Conservation (phyloP, 345 rosid genomes). For the Xanthoceras sorbifolium region DNA sequence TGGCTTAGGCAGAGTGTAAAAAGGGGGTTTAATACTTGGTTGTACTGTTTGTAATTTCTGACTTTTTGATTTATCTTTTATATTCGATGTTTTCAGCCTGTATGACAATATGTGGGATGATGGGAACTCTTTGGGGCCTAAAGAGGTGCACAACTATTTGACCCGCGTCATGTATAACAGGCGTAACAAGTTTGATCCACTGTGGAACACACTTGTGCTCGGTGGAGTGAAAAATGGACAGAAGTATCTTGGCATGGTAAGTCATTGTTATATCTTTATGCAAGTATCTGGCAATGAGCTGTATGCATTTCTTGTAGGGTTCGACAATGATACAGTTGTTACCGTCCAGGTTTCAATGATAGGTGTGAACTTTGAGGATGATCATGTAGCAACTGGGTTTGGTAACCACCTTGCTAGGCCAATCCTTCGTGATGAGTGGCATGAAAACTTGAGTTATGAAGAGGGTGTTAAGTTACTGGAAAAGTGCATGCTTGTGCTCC, state of each 20-base stretch:
- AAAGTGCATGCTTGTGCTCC: constrained; percentile 97
- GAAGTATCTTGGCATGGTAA: constrained; percentile 92
- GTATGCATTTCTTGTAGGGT: constrained; percentile 5
- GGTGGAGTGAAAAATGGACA: constrained; percentile 96
- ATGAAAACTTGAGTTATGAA: constrained; percentile 80
- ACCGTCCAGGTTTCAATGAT: constrained; percentile 77
- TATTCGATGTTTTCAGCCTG: constrained; percentile 52
- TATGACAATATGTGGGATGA: constrained; percentile 99
- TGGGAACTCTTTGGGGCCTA: constrained; percentile 97
- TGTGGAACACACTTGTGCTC: constrained; percentile 96
- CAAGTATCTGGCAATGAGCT: not conserved
- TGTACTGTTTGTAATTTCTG: constrained; percentile 18
- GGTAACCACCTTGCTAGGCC: constrained; percentile 98
- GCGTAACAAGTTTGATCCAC: constrained; percentile 92
- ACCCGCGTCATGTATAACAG: constrained; percentile 94
- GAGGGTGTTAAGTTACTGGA: constrained; percentile 90
- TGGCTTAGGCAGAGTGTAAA: not conserved
- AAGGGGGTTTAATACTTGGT: not conserved
- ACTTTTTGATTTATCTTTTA: not conserved
- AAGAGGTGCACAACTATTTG: constrained; percentile 94
- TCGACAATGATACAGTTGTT: constrained; percentile 8
- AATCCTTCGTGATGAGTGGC: constrained; percentile 96
- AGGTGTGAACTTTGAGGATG: constrained; percentile 90
- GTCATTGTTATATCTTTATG: constrained; percentile 10
- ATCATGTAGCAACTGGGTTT: constrained; percentile 94